Base-by-base conservation (phyloP, 768 basidiomycete genomes). In the Saitozyma sp. region DNA sequence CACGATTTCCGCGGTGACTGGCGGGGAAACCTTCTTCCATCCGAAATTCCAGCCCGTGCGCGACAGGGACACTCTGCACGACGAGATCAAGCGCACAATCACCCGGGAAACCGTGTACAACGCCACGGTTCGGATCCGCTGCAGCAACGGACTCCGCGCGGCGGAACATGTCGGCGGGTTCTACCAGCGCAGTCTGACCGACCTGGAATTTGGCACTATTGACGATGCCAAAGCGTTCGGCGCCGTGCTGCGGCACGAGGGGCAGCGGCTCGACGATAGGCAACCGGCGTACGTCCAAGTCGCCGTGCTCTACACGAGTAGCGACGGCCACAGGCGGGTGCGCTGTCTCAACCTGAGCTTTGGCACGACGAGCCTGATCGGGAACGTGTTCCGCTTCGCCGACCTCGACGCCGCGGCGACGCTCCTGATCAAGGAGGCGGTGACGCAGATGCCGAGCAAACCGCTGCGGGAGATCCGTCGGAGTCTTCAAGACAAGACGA, bases 1-100 rank as follows among this genome's bases (percentile, higher is more conserved):
- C 49, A 79, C 83, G 4, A 83, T 93, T 7, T 76, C 89, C 0
- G 86, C 86, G 0, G 75, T 86, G 10, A 92, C 91, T 8, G 96
- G 96, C 13, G 96, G 96, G 17, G 91, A 93, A 61, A 71, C 95
- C 0, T 94, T 89, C 80, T 95, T 88, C 82, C 89, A 94, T 72
- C 96, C 95, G 9, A 85, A 90, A n/a, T 99, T 92, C 76, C 84
- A 88, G 56, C 83, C 85, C 3, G 76, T 79, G 8, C 84, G 89
- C 54, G 92, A 96, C 75, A 83, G 83, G 8, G 70, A 81, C 8
- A 81, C 86, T 6, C 71, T 99, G 11, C 80, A 84, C n/a, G 88
- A 88, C n/a, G 90, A 97, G 70, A 73, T 98, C 19, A 83, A 83
- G 58, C 84, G 90, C 17, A 54, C 65, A 0, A 74, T 94, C 8